phyloP scores from a whole-genome alignment of 2,329 filamentous ascomycete species.

The Colletotrichum sp. region DNA sequence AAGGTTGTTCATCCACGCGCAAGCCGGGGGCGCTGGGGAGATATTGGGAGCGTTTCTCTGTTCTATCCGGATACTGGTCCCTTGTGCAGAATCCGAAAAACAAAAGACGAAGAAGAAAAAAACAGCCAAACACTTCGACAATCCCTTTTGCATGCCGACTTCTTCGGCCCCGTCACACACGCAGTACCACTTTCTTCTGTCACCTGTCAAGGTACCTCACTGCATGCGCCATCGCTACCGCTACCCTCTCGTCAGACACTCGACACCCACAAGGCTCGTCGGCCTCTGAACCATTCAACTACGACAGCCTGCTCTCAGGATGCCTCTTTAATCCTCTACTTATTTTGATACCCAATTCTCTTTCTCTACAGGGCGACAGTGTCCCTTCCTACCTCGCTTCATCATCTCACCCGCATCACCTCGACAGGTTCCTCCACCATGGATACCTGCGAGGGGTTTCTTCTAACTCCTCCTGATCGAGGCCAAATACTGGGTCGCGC shows the following conservation, averaged over 20 bases:
- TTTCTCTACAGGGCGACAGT: not conserved
- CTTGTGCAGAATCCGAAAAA: not conserved
- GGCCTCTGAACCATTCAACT: not conserved
- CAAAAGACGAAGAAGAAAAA: not conserved
- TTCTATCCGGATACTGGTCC: not conserved
- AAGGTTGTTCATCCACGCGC: not conserved
- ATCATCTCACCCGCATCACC: not conserved
- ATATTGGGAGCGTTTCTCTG: not conserved
- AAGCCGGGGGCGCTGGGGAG: constrained; percentile 3
- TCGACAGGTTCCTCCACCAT: not conserved
- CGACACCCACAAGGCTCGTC: not conserved
- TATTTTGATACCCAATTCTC: not conserved
- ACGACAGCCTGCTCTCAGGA: not conserved
- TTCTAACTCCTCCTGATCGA: constrained; percentile 57
- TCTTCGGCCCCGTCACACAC: not conserved
- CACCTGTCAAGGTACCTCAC: not conserved
- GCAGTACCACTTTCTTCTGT: not conserved
- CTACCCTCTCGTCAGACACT: not conserved
- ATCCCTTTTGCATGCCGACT: not conserved
- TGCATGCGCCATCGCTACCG: constrained; percentile 3
- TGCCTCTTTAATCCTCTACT: constrained; percentile 6
- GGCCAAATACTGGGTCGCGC: constrained; percentile 55
- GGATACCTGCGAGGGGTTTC: constrained; percentile 45
- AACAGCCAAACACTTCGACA: not conserved
- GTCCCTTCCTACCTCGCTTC: not conserved